Evolutionary conservation across 2,329 filamentous ascomycete genomes (phyloP), one percentile per base, ranked within the genome.

Genomic region (Xylaria sp.): DNA sequence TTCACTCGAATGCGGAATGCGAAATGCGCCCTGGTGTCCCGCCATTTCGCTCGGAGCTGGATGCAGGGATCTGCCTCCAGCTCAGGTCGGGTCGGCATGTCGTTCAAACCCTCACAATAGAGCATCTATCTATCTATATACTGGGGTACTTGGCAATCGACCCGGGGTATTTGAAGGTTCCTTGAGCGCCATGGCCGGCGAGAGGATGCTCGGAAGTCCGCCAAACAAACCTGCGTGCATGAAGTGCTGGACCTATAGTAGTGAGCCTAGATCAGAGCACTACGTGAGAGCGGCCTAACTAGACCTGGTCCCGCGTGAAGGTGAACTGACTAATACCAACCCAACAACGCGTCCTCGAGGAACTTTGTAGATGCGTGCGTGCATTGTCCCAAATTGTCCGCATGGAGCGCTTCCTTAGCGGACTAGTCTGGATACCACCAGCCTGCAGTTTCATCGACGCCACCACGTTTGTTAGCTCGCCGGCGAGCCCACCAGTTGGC

Each of bases 1-100:
- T 58, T 62, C 59, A 58, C 49, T 49, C 29, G 29, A 29, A 49
- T 38, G 35, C 40, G 48, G 54, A 58, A 38, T 53, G 58, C 41
- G 54, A 48, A 51, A 40, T 47, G n/a, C 23, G 52, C 57, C 57
- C 41, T 35, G 41, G 29, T 23, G 40, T 55, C 27, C 58, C 51
- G 46, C 29, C 52, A 21, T 46, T 33, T 38, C 46, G 48, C 40
- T 31, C n/a, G 37, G 52, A 55, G 44, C 51, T 55, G 21, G 58
- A 55, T 51, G 58, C 58, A 56, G 52, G 58, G 58, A 23, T 51
- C 44, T 23, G 13, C 40, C 17, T 37, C 46, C 10, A 51, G 27
- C 29, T 33, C 29, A 33, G 11, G 19, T 6, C 25, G 21, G 9
- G n/a, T 40, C 17, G 46, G 15, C 44, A 43, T 44, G 33, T 48